These are phyloP conservation scores for Ogataea methylovora DNA, from an alignment of 805 yeast species.

Conservation along the genomic window DNA sequence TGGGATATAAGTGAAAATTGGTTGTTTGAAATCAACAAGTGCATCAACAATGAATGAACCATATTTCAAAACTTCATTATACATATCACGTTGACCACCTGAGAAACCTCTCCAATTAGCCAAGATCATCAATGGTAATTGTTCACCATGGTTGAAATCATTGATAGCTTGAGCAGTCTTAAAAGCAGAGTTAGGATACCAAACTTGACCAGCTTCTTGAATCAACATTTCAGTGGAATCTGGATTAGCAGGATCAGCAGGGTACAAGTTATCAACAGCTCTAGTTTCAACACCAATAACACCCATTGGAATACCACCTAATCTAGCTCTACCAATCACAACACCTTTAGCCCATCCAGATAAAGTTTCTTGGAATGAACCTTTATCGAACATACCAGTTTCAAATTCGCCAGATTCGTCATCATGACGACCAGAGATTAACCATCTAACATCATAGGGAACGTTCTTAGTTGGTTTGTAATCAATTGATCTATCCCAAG, in stretches of 20 bases:
- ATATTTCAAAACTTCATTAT: constrained; percentile 93
- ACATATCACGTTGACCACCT: constrained; percentile 99
- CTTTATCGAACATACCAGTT: constrained; percentile 85
- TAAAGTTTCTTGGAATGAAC: constrained; percentile 90
- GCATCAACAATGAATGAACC: constrained; percentile 98
- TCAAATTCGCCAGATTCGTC: constrained; percentile 66
- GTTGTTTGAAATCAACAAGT: constrained; percentile 90
- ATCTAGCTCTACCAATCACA: constrained; percentile 96
- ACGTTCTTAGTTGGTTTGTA: constrained; percentile 66
- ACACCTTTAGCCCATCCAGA: constrained; percentile 99
- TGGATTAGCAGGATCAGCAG: constrained; percentile 99
- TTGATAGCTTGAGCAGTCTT: constrained; percentile 98
- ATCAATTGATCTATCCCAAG: constrained; percentile 92
- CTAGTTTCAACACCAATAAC: constrained; percentile 95
- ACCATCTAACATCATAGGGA: constrained; percentile 88
- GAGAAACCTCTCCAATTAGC: constrained; percentile 99
- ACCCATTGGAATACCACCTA: constrained; percentile 99
- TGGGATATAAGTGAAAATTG: constrained; percentile 94
- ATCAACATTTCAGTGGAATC: constrained; percentile 80
- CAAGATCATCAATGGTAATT: constrained; percentile 91
- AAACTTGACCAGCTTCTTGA: constrained; percentile 98
- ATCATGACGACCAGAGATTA: constrained; percentile 82
- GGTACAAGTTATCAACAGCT: constrained; percentile 78
- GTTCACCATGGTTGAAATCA: constrained; percentile 97
- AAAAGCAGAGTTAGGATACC: constrained; percentile 99